Base-by-base conservation (phyloP, 2,329 filamentous ascomycete genomes). In the Hymenoscyphus repandus region DNA sequence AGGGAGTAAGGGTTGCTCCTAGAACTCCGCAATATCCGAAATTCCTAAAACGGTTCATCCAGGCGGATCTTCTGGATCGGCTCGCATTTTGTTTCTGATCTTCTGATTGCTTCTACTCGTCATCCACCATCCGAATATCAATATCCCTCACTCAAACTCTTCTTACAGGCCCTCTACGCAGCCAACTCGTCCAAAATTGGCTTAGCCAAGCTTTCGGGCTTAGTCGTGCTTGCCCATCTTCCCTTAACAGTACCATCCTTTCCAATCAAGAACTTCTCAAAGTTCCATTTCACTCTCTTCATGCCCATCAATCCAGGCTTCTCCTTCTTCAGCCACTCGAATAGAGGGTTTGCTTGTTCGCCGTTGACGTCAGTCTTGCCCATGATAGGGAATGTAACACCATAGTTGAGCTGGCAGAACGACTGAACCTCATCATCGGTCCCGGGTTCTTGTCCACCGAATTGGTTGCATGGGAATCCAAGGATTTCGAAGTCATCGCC, bases 391-490 rank as follows among this genome's bases (percentile, higher is more conserved):
- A 62, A 62, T 12, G 50, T 37, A 33, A 61, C 60, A 9, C 60
- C 59, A 42, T 96, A 96, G 79, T 96, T 97, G 70, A 93, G 54
- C 74, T 90, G 87, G 79, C 91, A 97, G 74, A 90, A 91, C 60
- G 73, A 74, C 72, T 90, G 85, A 70, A 92, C 91, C 50, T 90
- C 82, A 52, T 90, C 87, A 69, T 90, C 79, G 69, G 75, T 77
- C 64, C 60, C 62, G 30, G 92, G 92, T 68, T 97, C 93, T 73
- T 99, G 93, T 60, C 73, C 72, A 65, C 85, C 88, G 72, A 99
- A 99, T 73, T 99, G 93, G 79, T 97, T 99, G 84, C 92, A 97
- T 51, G 93, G 93, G 75, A 99, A 97, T 63, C 91, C 93, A 66
- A 99, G 79, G 73, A 99, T 83, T 65, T 83, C 77, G 69, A 99